These are phyloP conservation scores for Acephala macrosclerotiorum DNA, from an alignment of 2,329 filamentous ascomycete genomes.

Conservation along the genomic window DNA sequence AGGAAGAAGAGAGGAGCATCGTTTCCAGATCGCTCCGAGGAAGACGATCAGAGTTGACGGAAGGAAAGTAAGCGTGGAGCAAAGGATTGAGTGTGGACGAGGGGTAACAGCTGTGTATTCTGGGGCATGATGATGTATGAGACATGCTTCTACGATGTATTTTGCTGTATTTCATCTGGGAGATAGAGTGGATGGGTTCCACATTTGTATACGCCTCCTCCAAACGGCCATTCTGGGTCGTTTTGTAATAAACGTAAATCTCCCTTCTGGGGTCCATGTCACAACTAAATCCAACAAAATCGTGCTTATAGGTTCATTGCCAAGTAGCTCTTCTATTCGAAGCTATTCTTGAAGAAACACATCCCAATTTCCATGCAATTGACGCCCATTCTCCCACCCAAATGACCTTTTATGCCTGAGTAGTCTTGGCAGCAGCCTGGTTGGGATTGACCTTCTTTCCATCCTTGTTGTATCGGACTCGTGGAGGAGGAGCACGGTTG, in stretches of 20 bases:
- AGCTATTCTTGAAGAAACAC: conserved; percentile 32
- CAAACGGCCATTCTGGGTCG: conserved; percentile 2
- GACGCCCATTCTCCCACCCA: conserved; percentile 29
- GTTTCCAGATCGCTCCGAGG: conserved; percentile 82
- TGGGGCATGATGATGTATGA: conserved; percentile 41
- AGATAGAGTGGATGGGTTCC: background rate
- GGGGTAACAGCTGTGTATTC: conserved; percentile 87
- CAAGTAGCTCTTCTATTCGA: conserved; percentile 30
- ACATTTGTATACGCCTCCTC: conserved; percentile 3
- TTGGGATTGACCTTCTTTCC: conserved; percentile 92
- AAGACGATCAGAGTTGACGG: conserved; percentile 74
- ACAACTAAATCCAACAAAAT: background rate
- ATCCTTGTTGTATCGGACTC: conserved; percentile 99
- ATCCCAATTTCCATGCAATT: conserved; percentile 36
- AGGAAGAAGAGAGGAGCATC: conserved; percentile 70
- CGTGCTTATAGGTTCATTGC: conserved; percentile 12
- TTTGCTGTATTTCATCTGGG: conserved; percentile 7
- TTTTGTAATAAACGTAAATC: conserved; percentile 1
- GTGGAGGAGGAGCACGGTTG: conserved; percentile 97
- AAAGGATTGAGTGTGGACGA: conserved; percentile 86
- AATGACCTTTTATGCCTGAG: conserved; percentile 40
- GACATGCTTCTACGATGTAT: conserved; percentile 11
- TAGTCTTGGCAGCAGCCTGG: conserved; percentile 45
- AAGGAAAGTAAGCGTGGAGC: conserved; percentile 78
- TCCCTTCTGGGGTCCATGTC: background rate